Evolutionary conservation across 768 basidiomycete species (phyloP), one percentile per base, ranked within the genome.

Genomic region (Amanita rubescens): DNA sequence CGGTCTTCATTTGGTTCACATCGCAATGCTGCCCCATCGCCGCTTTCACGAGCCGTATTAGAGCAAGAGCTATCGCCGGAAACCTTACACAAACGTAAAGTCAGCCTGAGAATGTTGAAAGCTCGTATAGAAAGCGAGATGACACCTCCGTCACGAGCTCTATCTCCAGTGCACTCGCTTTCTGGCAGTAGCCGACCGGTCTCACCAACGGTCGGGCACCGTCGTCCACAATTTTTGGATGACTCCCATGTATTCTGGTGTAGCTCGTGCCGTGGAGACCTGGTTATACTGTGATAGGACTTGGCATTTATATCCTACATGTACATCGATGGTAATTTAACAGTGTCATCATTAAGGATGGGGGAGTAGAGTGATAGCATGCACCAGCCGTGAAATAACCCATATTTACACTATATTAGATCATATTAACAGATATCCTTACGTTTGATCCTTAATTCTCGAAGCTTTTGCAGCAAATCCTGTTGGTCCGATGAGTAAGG

Each of bases 201-300:
- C 60, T 53, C 63, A 20, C 58, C 63, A 22, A 59, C 54, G 61
- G 66, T 44, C 27, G 44, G 17, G 38, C 54, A 59, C 27, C 68
- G 70, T 57, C 81, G 84, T 49, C 76, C 86, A 3, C 88, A 90
- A 62, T 92, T 91, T 63, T 71, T 91, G 71, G 90, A 93, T 61
- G 90, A 92, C 59, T 82, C 89, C 24, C 90, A 92, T 64, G 80
- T 93, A 15, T 92, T 93, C 70, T 93, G 90, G 89, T 93, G 90
- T 69, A 77, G 82, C 62, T 81, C 86, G 17, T 93, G 90, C 74
- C 74, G 71, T 46, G 90, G 90, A 44, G 90, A 93, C 66, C 69
- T 92, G 37, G 87, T 93, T 37, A 82, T 92, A 56, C 69, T 93
- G 55, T 88, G 68, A 65, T 38, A 56, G 15, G 25, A 42, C 43